phyloP scores from a whole-genome alignment of 768 basidiomycete species.

The Termitomyces titanicus region DNA sequence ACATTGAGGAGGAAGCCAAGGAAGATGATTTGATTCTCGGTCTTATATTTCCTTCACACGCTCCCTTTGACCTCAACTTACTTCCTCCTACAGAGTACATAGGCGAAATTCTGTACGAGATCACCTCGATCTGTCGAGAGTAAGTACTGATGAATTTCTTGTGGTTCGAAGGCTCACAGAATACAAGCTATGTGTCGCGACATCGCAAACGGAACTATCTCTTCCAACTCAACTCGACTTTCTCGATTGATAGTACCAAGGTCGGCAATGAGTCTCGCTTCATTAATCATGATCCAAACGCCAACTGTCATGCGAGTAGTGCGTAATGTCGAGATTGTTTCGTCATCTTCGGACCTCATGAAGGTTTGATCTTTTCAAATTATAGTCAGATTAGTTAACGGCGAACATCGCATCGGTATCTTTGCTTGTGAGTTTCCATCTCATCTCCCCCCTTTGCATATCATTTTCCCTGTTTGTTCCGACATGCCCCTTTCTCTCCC shows the following conservation, averaged over 20 bases:
- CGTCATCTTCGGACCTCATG: not conserved
- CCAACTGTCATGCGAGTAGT: slow-evolving; percentile 50
- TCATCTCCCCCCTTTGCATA: not conserved
- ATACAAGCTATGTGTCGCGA: slow-evolving; percentile 34
- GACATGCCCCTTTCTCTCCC: not conserved
- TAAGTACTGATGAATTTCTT: slow-evolving; percentile 23
- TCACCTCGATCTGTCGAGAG: slow-evolving; percentile 50
- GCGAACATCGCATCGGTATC: slow-evolving; percentile 65
- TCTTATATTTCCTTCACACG: slow-evolving; percentile 12
- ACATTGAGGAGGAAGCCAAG: slow-evolving; percentile 39
- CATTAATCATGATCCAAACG: slow-evolving; percentile 52
- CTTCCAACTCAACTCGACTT: slow-evolving; percentile 45
- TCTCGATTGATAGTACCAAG: slow-evolving; percentile 51
- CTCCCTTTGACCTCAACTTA: not conserved
- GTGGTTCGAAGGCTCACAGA: not conserved
- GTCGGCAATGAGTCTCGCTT: slow-evolving; percentile 65
- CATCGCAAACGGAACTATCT: slow-evolving; percentile 60
- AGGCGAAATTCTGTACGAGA: slow-evolving; percentile 55
- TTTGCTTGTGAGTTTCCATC: slow-evolving; percentile 43
- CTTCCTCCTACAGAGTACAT: slow-evolving; percentile 50
- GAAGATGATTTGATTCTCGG: slow-evolving; percentile 49
- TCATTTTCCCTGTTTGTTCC: not conserved
- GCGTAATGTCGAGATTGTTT: slow-evolving; percentile 9
- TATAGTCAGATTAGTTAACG: slow-evolving; percentile 56
- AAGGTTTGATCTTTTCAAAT: not conserved